phyloP scores from a whole-genome alignment of 2,329 filamentous ascomycete genomes.

The Bipolaris bicolor region DNA sequence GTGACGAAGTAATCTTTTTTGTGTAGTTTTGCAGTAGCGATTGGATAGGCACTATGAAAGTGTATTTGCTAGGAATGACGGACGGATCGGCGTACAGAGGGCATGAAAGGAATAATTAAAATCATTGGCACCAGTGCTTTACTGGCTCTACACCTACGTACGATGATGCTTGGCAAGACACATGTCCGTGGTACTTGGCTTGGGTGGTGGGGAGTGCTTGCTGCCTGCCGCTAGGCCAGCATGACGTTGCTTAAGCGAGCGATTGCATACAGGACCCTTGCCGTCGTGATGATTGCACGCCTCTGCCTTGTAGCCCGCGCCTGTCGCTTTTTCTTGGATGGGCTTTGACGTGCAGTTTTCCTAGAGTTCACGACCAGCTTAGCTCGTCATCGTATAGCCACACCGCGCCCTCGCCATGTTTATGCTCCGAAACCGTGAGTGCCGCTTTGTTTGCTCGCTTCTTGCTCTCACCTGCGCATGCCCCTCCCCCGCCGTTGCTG shows the following conservation, averaged over 20 bases:
- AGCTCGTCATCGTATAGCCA: slow-evolving; percentile 16
- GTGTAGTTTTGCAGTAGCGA: not conserved
- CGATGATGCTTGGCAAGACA: not conserved
- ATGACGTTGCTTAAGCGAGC: slow-evolving; percentile 18
- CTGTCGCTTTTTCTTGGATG: slow-evolving; percentile 20
- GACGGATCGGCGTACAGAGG: not conserved
- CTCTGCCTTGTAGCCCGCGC: slow-evolving; percentile 19
- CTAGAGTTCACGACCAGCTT: slow-evolving; percentile 28
- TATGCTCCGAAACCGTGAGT: slow-evolving; percentile 50
- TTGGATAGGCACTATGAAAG: not conserved
- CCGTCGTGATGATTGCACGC: slow-evolving; percentile 23
- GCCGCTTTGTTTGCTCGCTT: slow-evolving; percentile 22
- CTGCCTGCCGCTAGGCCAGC: not conserved
- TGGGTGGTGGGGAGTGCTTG: not conserved
- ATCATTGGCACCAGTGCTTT: not conserved
- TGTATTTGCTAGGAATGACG: not conserved
- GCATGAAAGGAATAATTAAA: not conserved
- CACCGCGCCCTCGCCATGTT: slow-evolving; percentile 43
- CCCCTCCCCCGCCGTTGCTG: slow-evolving; percentile 41
- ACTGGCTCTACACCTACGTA: not conserved
- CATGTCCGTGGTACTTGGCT: not conserved
- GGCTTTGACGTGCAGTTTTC: slow-evolving; percentile 20
- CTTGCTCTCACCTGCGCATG: slow-evolving; percentile 13
- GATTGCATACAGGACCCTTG: slow-evolving; percentile 20
- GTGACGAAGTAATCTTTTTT: not conserved